Conservation (phyloP, 805 yeast species). For the Kazachstania bromeliacearum region DNA sequence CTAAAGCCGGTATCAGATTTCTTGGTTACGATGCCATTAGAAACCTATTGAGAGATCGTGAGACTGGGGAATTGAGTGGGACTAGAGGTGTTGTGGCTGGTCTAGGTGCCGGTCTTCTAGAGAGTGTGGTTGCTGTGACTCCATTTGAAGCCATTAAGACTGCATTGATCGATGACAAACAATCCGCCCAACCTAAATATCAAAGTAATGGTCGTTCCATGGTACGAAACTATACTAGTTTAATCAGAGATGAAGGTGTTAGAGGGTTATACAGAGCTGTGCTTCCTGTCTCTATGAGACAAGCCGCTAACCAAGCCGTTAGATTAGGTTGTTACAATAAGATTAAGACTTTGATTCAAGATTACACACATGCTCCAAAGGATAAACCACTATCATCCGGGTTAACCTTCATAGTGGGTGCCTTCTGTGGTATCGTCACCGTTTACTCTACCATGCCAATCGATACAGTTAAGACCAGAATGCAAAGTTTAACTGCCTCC, state of each 20-base stretch:
- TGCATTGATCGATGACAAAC: slow-evolving; percentile 89
- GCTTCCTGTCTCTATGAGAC: slow-evolving; percentile 88
- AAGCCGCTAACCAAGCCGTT: slow-evolving; percentile 92
- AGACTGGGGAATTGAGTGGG: slow-evolving; percentile 75
- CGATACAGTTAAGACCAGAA: slow-evolving; percentile 91
- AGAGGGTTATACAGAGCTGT: slow-evolving; percentile 82
- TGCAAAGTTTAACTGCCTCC: slow-evolving; percentile 84
- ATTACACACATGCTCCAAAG: slow-evolving; percentile 55
- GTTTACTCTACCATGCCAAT: slow-evolving; percentile 93
- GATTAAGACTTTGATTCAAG: slow-evolving; percentile 70
- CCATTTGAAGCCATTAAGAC: slow-evolving; percentile 97
- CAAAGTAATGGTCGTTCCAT: slow-evolving; percentile 52
- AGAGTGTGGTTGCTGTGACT: slow-evolving; percentile 87
- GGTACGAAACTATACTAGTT: slow-evolving; percentile 33
- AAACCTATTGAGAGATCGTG: slow-evolving; percentile 61
- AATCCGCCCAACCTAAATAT: slow-evolving; percentile 65
- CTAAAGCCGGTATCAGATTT: slow-evolving; percentile 91
- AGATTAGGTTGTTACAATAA: slow-evolving; percentile 88
- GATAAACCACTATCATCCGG: slow-evolving; percentile 66
- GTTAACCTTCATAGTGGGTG: slow-evolving; percentile 81
- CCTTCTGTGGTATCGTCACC: slow-evolving; percentile 80
- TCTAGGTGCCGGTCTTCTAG: slow-evolving; percentile 92
- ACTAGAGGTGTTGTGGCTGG: slow-evolving; percentile 93
- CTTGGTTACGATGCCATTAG: slow-evolving; percentile 87
- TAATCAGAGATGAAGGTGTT: slow-evolving; percentile 70